Base-by-base conservation (phyloP, 2,329 filamentous ascomycete species). In the Seiridium cupressi region DNA sequence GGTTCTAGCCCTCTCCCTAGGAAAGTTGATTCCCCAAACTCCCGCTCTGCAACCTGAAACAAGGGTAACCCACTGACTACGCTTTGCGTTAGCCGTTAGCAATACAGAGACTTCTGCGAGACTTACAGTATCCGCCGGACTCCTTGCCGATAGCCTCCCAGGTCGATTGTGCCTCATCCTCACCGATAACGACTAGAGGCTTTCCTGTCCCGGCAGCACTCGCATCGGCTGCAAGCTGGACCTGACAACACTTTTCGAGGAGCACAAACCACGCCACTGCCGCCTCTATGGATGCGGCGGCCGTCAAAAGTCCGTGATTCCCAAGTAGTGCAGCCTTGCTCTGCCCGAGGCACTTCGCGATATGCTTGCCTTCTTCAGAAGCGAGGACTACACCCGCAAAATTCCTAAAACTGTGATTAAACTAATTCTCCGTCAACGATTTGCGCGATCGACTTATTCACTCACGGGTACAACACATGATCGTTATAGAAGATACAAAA, bases 401-500 rank as follows among this genome's bases (percentile, higher is more conserved):
- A 48, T 63, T 58, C 3, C 44, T 46, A 18, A n/a, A 18, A 11
- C 13, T 7, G 10, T 46, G 13, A 46, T 7, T 18, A 18, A n/a
- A n/a, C 10, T n/a, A 18, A 46, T 11, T 11, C 2, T 46, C 6
- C 1, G 18, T 26, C 18, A 26, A 26, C 18, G 18, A 26, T 26
- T 26, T 26, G 18, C 18, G 18, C 18, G 18, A 26, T 26, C 18
- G 44, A 4, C 13, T 3, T 13, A 18, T 18, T 6, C 6, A 18
- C 44, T 46, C 3, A 46, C 44, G 61, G 59, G 63, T 76, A 77
- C 0, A 76, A 59, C 3, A 70, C 73, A 51, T 72, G 64, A 56
- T 76, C 72, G 58, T 83, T 75, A 70, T 82, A 76, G 66, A 84
- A 83, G 5, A 77, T 76, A 63, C 80, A 86, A 1, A 78, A 74